Conservation (phyloP, 805 yeast genomes). For the Lipomyces yamadae region DNA sequence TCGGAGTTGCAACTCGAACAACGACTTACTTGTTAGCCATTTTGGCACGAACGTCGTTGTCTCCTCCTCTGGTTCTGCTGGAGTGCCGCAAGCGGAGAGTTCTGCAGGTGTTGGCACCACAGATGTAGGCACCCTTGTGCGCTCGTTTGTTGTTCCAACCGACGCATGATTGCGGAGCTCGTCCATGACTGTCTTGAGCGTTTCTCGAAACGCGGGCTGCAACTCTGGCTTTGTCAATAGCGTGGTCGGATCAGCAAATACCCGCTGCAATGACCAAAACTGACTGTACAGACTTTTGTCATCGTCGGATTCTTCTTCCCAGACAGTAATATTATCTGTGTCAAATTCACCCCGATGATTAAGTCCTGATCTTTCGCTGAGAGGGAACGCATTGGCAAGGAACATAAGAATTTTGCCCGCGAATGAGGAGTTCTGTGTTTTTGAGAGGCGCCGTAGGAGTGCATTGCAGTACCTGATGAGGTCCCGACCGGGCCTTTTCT, state of each 20-base stretch:
- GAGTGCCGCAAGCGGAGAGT: not conserved
- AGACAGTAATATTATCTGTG: conserved; percentile 42
- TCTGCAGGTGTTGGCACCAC: not conserved
- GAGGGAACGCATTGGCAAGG: conserved; percentile 47
- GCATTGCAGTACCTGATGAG: conserved; percentile 47
- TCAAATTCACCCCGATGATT: conserved; percentile 47
- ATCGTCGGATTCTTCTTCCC: conserved; percentile 12
- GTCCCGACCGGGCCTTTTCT: conserved; percentile 45
- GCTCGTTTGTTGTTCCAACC: conserved; percentile 15
- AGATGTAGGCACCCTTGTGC: not conserved
- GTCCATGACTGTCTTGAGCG: conserved; percentile 34
- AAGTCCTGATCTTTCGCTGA: conserved; percentile 47
- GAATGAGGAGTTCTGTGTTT: conserved; percentile 44
- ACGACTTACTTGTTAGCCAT: conserved; percentile 45
- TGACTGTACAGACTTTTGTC: conserved; percentile 32
- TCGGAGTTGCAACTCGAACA: conserved; percentile 45
- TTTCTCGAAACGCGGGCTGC: conserved; percentile 29
- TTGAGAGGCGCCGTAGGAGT: conserved; percentile 44
- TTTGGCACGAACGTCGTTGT: conserved; percentile 42
- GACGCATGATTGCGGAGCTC: conserved; percentile 28
- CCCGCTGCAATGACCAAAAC: conserved; percentile 45
- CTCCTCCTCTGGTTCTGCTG: conserved; percentile 5
- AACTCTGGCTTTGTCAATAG: conserved; percentile 23
- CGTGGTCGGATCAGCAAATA: conserved; percentile 41
- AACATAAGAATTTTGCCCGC: conserved; percentile 46